Evolutionary conservation across 2,329 filamentous ascomycete species (phyloP).

Genomic region (Diaporthe citri): DNA sequence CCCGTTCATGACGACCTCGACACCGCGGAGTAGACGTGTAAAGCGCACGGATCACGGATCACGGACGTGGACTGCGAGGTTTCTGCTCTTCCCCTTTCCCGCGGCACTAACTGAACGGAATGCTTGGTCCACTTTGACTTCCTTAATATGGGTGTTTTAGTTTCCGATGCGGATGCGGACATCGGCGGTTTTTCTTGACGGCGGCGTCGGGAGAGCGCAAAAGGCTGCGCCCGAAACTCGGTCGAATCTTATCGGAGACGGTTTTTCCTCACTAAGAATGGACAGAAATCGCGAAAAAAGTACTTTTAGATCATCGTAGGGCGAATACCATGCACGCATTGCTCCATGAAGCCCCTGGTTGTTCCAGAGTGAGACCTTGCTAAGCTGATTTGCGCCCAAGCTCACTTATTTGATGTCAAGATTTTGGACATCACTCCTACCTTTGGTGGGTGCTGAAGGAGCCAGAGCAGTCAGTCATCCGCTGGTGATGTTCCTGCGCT

Average conservation of each 20-base stretch:
- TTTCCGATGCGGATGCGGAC: conserved; percentile 39
- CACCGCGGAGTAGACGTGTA: conserved; percentile 78
- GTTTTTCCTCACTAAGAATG: conserved; percentile 25
- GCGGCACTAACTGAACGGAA: conserved; percentile 41
- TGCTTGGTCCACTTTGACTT: conserved; percentile 39
- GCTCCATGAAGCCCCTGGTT: background rate
- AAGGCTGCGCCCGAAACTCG: conserved; percentile 35
- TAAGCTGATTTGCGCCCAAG: background rate
- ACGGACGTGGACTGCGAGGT: conserved; percentile 36
- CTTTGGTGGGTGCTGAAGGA: background rate
- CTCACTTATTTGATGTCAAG: background rate
- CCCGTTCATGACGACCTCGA: conserved; percentile 94
- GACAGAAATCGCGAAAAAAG: conserved; percentile 31
- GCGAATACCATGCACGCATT: conserved; percentile 32
- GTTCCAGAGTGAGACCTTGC: background rate
- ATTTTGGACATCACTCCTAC: background rate
- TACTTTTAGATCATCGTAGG: conserved; percentile 36
- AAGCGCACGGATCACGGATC: conserved; percentile 8
- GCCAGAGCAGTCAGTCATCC: background rate
- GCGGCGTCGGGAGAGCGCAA: conserved; percentile 36
- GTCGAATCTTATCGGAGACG: conserved; percentile 37
- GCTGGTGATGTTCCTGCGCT: background rate
- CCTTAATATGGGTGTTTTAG: conserved; percentile 40
- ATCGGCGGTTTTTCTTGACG: conserved; percentile 34
- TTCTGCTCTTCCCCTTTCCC: conserved; percentile 38